Conservation (phyloP, 139 green algal genomes). For the Parachlorella kessleri region DNA sequence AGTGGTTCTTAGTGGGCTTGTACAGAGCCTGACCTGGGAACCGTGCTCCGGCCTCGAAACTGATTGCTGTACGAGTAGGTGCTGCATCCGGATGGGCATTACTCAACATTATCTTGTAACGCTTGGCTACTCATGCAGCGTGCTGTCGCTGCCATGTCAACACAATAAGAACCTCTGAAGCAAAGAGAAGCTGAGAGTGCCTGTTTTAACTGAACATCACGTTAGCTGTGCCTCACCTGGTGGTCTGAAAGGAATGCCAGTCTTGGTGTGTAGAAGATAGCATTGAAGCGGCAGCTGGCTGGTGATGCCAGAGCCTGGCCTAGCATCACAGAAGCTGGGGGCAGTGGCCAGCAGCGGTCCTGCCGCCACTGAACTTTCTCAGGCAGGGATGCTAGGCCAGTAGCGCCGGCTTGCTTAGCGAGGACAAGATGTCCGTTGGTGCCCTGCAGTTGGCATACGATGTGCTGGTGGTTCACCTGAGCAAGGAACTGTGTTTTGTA, state of each 20-base stretch:
- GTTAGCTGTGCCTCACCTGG: neutral
- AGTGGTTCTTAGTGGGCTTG: too few relatives aligned
- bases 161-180: too few relatives aligned
- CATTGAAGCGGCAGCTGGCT: neutral
- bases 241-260: neutral
- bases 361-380: neutral
- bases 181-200: too few relatives aligned
- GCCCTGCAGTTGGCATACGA: constrained; percentile 43
- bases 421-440: constrained; percentile 61
- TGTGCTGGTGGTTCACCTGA: neutral
- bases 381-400: neutral
- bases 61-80: too few relatives aligned
- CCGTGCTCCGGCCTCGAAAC: too few relatives aligned
- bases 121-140: too few relatives aligned
- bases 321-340: neutral
- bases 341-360: neutral
- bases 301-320: neutral
- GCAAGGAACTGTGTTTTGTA: neutral
- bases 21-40: too few relatives aligned
- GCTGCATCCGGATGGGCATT: too few relatives aligned
- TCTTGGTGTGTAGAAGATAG: neutral
- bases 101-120: neutral
- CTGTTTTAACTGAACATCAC: too few relatives aligned
- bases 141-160: too few relatives aligned
- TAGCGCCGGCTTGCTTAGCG: neutral